A percentile compares a stretch with the other conserved stretches of the same genome.
Evolutionary conservation across 345 rosid genomes (phyloP).

Genomic region (Nasturtium officinale): DNA sequence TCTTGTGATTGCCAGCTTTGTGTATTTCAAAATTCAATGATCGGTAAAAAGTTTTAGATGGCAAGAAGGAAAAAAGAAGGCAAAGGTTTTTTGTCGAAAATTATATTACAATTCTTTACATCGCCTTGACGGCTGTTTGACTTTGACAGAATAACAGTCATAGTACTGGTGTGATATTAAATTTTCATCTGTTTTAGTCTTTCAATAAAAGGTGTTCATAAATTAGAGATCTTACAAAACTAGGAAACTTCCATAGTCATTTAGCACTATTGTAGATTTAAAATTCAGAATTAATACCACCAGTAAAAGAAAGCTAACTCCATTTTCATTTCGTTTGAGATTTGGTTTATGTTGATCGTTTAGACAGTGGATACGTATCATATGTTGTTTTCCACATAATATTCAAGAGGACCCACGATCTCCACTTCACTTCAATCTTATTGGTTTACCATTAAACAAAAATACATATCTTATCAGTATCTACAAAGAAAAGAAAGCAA

Average conservation of each 20-base stretch:
- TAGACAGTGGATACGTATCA: constrained; percentile 15
- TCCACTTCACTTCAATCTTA: constrained; percentile 29
- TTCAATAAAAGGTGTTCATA: no score
- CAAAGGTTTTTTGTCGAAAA: neutral
- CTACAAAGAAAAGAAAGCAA: neutral
- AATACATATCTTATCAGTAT: constrained; percentile 30
- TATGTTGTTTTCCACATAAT: constrained; percentile 15
- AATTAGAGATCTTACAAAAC: neutral
- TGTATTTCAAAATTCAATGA: no score
- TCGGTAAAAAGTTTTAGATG: no score
- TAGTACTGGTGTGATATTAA: no score
- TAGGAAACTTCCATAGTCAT: constrained; percentile 6
- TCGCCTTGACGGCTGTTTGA: neutral
- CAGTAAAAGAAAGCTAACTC: constrained; percentile 11
- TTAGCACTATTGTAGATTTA: neutral
- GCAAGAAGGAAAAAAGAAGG: no score
- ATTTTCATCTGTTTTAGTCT: no score
- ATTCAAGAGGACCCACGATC: constrained; percentile 28
- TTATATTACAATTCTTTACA: neutral
- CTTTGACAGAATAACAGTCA: no score
- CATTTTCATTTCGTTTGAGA: neutral
- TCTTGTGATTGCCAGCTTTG: no score
- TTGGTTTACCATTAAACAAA: constrained; percentile 24
- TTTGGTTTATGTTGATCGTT: constrained; percentile 6
- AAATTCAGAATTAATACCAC: neutral